Base-by-base conservation (phyloP, 257 asterid genomes). In the Plantago ovata region DNA sequence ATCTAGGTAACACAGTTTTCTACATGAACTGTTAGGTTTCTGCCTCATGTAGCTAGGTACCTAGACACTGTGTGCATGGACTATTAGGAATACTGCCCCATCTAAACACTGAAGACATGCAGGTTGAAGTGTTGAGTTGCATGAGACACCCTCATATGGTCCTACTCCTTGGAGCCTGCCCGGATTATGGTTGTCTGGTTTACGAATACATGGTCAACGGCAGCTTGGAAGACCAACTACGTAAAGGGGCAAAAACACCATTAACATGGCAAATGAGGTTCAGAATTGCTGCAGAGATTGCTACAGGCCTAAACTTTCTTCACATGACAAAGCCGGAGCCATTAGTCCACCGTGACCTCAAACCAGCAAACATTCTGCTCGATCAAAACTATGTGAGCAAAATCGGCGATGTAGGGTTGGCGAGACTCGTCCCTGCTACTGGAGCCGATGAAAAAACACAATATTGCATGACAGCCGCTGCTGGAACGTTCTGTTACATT, bases 111-210 rank as follows among this genome's bases (percentile, higher is more conserved):
- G 2, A 28, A 28, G 7, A 8, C 56, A 60, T 38, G 45, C 79
- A 90, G 96, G 81, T 90, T 51, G 94, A 86, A 76, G 94, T 90
- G 42, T 56, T 86, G 60, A 86, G 91, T 68, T 77, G 95, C 69
- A 78, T 90, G 93, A 77, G 98, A 53, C 98, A 86, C 74, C 98
- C 98, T 3, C 75, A 90, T 53, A 73, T 90, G 89, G 98, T 90
- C 24, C 77, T 90, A 28, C 84, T 90, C 39, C 91, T 90, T 3
- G 98, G 98, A 54, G 98, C 96, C 1, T 86, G 98, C 59, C 98
- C 97, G 4, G 98, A 90, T 50, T 84, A 82, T 53, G 97, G 97
- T 13, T 89, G 97, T 36, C 72, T 89, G 38, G 92, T 89, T 0
- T 89, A 86, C 16, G 95, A 90, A 56, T 84, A 82, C 84, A 86